Conservation (phyloP, 139 green algal species). For the Auxenochlorella pyrenoidosa region DNA sequence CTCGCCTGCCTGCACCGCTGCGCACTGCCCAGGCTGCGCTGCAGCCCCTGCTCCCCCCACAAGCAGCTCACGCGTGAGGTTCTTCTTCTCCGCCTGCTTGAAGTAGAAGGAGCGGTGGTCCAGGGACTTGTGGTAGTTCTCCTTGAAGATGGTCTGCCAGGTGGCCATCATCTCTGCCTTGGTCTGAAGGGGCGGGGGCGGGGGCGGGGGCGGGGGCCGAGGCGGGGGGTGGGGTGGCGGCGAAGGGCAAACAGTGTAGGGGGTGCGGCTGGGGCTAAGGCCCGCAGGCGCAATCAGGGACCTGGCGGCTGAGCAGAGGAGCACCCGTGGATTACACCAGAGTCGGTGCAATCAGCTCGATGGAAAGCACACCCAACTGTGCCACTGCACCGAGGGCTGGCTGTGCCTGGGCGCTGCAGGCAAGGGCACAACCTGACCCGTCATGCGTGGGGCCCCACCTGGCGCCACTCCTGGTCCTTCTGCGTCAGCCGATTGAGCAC, state of each 20-base stretch:
- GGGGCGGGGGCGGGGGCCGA: not conserved
- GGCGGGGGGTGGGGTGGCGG: no score
- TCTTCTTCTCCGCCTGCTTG: slow-evolving; percentile 98
- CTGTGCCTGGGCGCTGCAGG: not conserved
- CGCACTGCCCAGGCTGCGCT: no score
- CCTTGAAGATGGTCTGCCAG: slow-evolving; percentile 93
- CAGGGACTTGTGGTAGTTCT: slow-evolving; percentile 98
- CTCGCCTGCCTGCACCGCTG: no score
- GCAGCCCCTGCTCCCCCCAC: no score
- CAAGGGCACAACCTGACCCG: not conserved
- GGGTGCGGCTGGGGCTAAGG: no score
- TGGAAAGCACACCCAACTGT: no score
- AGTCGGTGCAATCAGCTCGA: no score
- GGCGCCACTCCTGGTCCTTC: slow-evolving; percentile 94
- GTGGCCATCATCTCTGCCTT: slow-evolving; percentile 81
- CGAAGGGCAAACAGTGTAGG: no score
- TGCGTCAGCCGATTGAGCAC: slow-evolving; percentile 89
- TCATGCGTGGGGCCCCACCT: not conserved
- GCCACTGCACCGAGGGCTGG: not conserved
- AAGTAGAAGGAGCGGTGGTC: slow-evolving; percentile 99
- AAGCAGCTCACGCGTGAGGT: slow-evolving; percentile 80
- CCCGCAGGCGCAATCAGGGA: no score
- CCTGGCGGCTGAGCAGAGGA: no score
- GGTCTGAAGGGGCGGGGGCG: slow-evolving; percentile 35
- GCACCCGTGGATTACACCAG: no score